Conservation (phyloP, 768 basidiomycete species). For the Trametes gibbosa region DNA sequence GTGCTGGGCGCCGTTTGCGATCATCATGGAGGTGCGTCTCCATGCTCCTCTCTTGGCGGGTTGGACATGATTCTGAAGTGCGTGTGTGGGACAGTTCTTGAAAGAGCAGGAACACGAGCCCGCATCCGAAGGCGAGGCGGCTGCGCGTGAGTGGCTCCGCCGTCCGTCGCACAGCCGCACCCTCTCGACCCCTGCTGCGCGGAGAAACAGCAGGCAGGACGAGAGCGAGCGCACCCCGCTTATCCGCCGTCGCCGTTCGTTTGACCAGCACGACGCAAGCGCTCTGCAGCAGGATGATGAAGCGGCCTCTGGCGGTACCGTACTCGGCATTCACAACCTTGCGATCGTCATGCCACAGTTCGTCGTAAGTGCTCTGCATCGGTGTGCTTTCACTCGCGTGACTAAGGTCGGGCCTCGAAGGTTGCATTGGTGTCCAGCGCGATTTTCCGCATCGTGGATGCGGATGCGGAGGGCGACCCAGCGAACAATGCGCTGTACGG, state of each 20-base stretch:
- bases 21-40: slow-evolving; percentile 86
- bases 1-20: slow-evolving; percentile 97
- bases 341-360: slow-evolving; percentile 96
- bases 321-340: slow-evolving; percentile 92
- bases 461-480: slow-evolving; percentile 42
- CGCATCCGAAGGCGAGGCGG: slow-evolving; percentile 17
- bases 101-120: slow-evolving; percentile 28
- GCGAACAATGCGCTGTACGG: slow-evolving; percentile 60
- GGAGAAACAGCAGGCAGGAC: slow-evolving; percentile 19
- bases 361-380: slow-evolving; percentile 53
- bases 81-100: slow-evolving; percentile 23
- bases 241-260: slow-evolving; percentile 56
- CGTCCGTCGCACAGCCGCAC: slow-evolving; percentile 54
- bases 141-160: slow-evolving; percentile 22
- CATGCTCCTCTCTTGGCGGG: not conserved
- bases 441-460: slow-evolving; percentile 83
- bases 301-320: slow-evolving; percentile 81
- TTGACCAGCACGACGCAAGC: slow-evolving; percentile 44
- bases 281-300: slow-evolving; percentile 34
- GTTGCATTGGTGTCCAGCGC: slow-evolving; percentile 81
- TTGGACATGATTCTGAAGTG: not conserved
- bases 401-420: slow-evolving; percentile 37
- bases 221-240: slow-evolving; percentile 47
- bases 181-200: slow-evolving; percentile 45
- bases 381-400: not conserved